Evolutionary conservation across 352 stramenopile species (phyloP), one percentile per base, ranked within the genome.

Genomic region (Pythium sukuiense): DNA sequence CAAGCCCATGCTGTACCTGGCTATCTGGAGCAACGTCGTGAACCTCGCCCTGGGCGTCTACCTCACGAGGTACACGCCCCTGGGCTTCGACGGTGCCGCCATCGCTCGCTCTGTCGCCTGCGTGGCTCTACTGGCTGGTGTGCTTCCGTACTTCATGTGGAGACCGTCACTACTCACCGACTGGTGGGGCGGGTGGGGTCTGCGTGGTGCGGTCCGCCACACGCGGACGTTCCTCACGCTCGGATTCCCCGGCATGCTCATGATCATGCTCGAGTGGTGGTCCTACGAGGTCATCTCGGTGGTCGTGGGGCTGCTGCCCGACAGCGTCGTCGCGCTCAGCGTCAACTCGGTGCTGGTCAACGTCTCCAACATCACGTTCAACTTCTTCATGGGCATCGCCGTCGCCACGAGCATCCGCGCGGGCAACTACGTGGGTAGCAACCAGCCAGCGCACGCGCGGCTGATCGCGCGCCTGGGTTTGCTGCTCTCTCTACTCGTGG

Each of bases 351-450:
- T 95, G 45, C 55, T 91, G 20, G 72, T 85, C 45, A 89, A 80
- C 61, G 72, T 92, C 26, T 86, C 77, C 13, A 87, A 77, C 12
- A 79, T 92, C 60, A 76, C 77, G 50, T 94, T 88, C 64, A 92
- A 88, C 63, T 77, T 95, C 29, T 93, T 94, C 73, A 69, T 95
- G 39, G 87, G 88, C 26, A 88, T 96, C 37, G 81, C 72, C 1
- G 76, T 95, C 61, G 85, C 92, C n/a, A 75, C 77, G 2, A 96
- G 93, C 58, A 87, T 96, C 26, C 88, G 90, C 12, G 86, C 89
- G 8, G 89, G 91, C 52, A 90, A 88, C 46, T 89, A 92, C 67
- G 79, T 93, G 0, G 89, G 89, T 35, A 80, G 79, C 37, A 92
- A 95, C 70, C 76, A 86, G 59, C 80, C 90, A 20, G 74, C 92